These are phyloP conservation scores for Gautieria morchelliformis DNA, from an alignment of 768 basidiomycete genomes.

Conservation along the genomic window DNA sequence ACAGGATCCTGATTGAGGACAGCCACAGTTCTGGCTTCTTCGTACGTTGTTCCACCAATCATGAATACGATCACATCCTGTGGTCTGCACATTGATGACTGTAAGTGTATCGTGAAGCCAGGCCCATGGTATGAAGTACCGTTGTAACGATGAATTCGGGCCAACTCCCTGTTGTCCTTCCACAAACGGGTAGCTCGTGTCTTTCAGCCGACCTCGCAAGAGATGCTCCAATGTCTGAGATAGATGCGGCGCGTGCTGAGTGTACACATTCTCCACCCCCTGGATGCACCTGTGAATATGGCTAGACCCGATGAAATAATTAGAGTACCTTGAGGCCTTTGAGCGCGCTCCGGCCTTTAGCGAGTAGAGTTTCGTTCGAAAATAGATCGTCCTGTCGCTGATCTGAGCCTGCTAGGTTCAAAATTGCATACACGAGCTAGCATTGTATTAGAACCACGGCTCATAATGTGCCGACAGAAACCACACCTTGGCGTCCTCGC, in stretches of 20 bases:
- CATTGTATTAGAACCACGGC: not conserved
- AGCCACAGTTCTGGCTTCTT: constrained; percentile 80
- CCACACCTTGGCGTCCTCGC: constrained; percentile 65
- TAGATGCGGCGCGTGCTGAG: constrained; percentile 90
- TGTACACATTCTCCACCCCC: constrained; percentile 99
- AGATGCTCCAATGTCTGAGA: constrained; percentile 87
- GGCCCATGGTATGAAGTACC: constrained; percentile 30
- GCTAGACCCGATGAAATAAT: not conserved
- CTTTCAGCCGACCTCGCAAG: constrained; percentile 76
- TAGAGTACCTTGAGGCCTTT: constrained; percentile 80
- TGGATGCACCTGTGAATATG: constrained; percentile 19
- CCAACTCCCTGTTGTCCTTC: constrained; percentile 45
- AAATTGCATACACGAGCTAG: constrained; percentile 84
- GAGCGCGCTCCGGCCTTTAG: constrained; percentile 87
- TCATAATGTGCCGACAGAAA: not conserved
- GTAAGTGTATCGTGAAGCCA: not conserved
- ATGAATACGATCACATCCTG: constrained; percentile 97
- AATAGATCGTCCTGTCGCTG: constrained; percentile 97
- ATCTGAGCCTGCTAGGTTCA: constrained; percentile 91
- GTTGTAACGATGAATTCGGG: constrained; percentile 58
- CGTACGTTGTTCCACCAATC: constrained; percentile 93
- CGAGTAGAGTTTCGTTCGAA: constrained; percentile 88
- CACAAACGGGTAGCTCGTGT: constrained; percentile 85
- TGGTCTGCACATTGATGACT: constrained; percentile 39
- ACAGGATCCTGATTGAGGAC: constrained; percentile 72